Evolutionary conservation across 768 basidiomycete genomes (phyloP), one percentile per base, ranked within the genome.

Genomic region (Sarcomyxa edulis): DNA sequence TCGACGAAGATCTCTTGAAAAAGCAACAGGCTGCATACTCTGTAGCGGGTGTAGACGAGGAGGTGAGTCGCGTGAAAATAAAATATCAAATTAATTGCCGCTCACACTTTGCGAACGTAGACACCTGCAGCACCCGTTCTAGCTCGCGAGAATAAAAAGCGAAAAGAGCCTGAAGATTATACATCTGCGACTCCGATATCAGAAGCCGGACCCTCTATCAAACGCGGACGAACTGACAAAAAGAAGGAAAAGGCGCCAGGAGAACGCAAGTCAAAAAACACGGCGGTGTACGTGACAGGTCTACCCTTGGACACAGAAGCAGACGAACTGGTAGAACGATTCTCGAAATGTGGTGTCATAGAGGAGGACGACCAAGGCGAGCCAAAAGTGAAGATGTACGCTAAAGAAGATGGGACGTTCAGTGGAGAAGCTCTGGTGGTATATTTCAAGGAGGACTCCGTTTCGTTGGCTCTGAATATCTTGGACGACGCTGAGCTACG

Each of bases 391-490:
- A 99, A 99, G 69, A 71, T 98, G 68, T 99, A 99, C 59, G 85
- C 87, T 32, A 78, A 77, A 42, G 90, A 89, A 5, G 78, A 88
- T 44, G 93, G 94, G 23, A 55, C 73, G 18, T 96, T 97, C 61
- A 96, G 78, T 49, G 95, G 96, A 26, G 95, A 98, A 48, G 95
- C 93, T 2, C 64, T 98, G 47, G 83, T 99, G 41, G 92, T 97
- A 23, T 99, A 88, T 61, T 95, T 97, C 72, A 96, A 96, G 60
- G 92, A 95, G 57, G 94, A 92, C 44, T 90, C 86, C n/a, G 96
- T 98, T 14, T 61, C 66, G 3, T 69, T 98, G 38, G 95, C 94
- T 7, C 54, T 88, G 45, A 84, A 71, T 48, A 68, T 98, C 37
- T 66, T 98, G 44, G 94, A 97, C 56, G 95, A 97, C 43, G 89